Base-by-base conservation (phyloP, 176 grass and related monocot genomes). In the Leersia perrieri region DNA sequence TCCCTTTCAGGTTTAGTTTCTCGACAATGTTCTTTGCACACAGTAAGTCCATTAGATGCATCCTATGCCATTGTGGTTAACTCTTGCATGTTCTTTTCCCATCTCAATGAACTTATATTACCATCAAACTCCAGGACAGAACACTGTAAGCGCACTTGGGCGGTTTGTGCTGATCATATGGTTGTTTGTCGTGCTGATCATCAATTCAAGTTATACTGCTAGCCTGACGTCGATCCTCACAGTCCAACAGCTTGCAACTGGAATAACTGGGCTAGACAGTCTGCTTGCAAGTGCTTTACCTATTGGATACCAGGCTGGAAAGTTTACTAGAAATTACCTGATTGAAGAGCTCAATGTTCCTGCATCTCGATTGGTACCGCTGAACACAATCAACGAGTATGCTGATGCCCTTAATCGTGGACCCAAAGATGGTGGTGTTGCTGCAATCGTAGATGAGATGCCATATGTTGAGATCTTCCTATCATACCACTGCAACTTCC, bases 11-110 rank as follows among this genome's bases (percentile, higher is more conserved):
- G 94, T 98, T 98, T 76, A 98, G 86, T 80, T 92, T 98, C 92
- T 98, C 95, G 42, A 98, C 95, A 28, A 90, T 98, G 89, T 98
- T 98, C 76, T 94, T 91, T 34, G 22, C 92, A 41, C 95, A 94
- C 62, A 92, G 95, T 98, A 90, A 84, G 92, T 92, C 70, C 33
- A 83, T 47, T 81, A 77, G 11, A 73, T 80, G 65, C 40, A 68
- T 66, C 51, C 16, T 44, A 51, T 75, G 36, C 67, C 60, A 53
- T 62, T 78, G 63, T 40, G 45, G 69, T 70, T 75, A 42, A 89
- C 14, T 55, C 44, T 80, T 82, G 42, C 44, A 34, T 71, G 32
- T 71, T 51, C 38, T 14, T 63, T 60, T 79, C 2, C 49, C 72
- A 29, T 85, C 51, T 68, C n/a, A 18, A 65, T 84, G 61, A 31